phyloP scores from a whole-genome alignment of 108 stramenopile species.

The Schizochytrium sp. region DNA sequence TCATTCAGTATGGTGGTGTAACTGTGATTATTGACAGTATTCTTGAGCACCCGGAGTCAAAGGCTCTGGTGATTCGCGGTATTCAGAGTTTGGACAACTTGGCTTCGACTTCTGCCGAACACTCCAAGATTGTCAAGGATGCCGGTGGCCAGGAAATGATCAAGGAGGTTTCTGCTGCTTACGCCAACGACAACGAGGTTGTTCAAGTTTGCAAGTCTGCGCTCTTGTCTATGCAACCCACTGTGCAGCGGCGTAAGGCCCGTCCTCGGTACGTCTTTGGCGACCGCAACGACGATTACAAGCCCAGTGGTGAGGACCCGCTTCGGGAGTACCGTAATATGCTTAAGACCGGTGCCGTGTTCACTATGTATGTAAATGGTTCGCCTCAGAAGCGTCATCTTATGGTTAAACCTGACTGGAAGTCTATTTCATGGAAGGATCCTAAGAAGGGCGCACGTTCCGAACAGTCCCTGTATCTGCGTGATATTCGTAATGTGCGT shows the following conservation, averaged over 20 bases:
- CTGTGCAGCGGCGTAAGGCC: slow-evolving; percentile 14
- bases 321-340: slow-evolving; percentile 51
- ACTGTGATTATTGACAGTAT: slow-evolving; percentile 52
- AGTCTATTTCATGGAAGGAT: slow-evolving; percentile 62
- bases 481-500: slow-evolving; percentile 32
- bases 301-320: slow-evolving; percentile 44
- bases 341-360: slow-evolving; percentile 51
- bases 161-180: slow-evolving; percentile 56
- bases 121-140: slow-evolving; percentile 37
- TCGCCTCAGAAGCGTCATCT: slow-evolving; percentile 54
- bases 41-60: slow-evolving; percentile 59
- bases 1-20: slow-evolving; percentile 61
- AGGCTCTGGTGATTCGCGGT: slow-evolving; percentile 51
- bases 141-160: slow-evolving; percentile 63
- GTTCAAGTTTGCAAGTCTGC: slow-evolving; percentile 59
- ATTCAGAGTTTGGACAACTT: slow-evolving; percentile 61
- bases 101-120: slow-evolving; percentile 51
- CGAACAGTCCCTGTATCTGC: slow-evolving; percentile 48
- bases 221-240: slow-evolving; percentile 47
- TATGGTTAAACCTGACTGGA: slow-evolving; percentile 62
- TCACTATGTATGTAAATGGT: slow-evolving; percentile 55
- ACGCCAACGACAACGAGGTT: slow-evolving; percentile 64
- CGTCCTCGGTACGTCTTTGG: neutral
- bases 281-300: neutral
- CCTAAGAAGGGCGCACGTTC: slow-evolving; percentile 59